Conservation (phyloP, 192 early-diverging fungal species). For the Coemansia sp. region DNA sequence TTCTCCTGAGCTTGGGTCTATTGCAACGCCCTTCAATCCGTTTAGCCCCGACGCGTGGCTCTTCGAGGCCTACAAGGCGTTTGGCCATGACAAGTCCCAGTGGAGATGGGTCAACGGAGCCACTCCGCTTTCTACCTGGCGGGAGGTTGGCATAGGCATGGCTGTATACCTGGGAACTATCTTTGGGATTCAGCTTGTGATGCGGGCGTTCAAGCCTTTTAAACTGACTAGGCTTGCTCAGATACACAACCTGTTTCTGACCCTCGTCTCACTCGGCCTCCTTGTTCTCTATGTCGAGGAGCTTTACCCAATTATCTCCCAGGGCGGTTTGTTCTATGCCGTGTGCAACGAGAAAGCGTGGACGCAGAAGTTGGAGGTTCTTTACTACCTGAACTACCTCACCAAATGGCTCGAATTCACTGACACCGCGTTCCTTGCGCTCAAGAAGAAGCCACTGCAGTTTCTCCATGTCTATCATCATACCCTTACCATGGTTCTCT, state of each 20-base stretch:
- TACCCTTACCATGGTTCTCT: slow-evolving; percentile 84
- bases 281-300: slow-evolving; percentile 76
- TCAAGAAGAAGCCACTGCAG: slow-evolving; percentile 83
- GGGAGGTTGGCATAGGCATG: slow-evolving; percentile 53
- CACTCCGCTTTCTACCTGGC: slow-evolving; percentile 54
- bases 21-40: slow-evolving; percentile 22
- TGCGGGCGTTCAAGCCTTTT: slow-evolving; percentile 67
- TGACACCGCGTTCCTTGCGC: slow-evolving; percentile 85
- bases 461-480: slow-evolving; percentile 96
- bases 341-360: slow-evolving; percentile 70
- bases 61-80: slow-evolving; percentile 28
- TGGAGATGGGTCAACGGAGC: slow-evolving; percentile 55
- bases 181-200: slow-evolving; percentile 75
- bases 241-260: slow-evolving; percentile 80
- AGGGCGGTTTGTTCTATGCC: slow-evolving; percentile 70
- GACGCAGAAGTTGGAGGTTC: slow-evolving; percentile 77
- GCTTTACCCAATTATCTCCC: slow-evolving; percentile 67
- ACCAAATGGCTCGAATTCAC: slow-evolving; percentile 90
- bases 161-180: slow-evolving; percentile 70
- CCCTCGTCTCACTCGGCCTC: slow-evolving; percentile 66
- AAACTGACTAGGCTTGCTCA: slow-evolving; percentile 73
- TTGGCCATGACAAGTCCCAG: slow-evolving; percentile 51
- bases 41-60: slow-evolving; percentile 49
- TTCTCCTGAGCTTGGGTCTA: slow-evolving; percentile 3
- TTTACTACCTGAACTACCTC: slow-evolving; percentile 92